These are phyloP conservation scores for Trichoderma aggressivum DNA, from an alignment of 2,329 filamentous ascomycete species.

Conservation along the genomic window DNA sequence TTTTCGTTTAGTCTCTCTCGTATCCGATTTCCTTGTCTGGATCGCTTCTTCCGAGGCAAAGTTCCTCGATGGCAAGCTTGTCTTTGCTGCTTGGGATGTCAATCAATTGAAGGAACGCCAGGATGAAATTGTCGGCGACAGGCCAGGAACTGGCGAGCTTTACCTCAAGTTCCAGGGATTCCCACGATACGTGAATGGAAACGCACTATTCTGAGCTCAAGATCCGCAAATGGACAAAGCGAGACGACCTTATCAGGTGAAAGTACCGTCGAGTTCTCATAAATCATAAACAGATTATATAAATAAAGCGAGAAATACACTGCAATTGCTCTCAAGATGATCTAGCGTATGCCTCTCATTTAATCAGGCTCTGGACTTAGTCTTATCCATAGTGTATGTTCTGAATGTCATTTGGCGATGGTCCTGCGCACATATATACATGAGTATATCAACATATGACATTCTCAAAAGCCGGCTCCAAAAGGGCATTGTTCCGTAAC, in stretches of 20 bases:
- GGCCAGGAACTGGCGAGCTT: not conserved
- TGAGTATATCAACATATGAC: not conserved
- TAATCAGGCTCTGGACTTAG: too few species aligned
- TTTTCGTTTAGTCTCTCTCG: not conserved
- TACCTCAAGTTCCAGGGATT: too few species aligned
- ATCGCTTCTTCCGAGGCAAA: not conserved
- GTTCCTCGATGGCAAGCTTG: not conserved
- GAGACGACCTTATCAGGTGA: not conserved
- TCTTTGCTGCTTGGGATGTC: not conserved
- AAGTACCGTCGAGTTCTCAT: not conserved
- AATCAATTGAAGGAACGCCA: not conserved
- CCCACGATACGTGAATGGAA: not conserved
- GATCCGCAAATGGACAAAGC: not conserved
- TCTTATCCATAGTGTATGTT: too few species aligned
- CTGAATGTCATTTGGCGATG: too few species aligned
- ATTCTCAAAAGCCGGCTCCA: not conserved
- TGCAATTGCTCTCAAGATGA: not conserved
- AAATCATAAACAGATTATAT: not conserved
- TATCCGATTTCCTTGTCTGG: conserved; percentile 1
- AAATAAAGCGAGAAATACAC: not conserved
- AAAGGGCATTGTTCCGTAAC: not conserved
- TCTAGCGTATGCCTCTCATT: not conserved
- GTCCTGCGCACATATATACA: not conserved
- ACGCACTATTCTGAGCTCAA: not conserved
- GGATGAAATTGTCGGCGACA: not conserved